phyloP scores from a whole-genome alignment of 1,139 yeast genomes.

The Diutina mesorugosa region DNA sequence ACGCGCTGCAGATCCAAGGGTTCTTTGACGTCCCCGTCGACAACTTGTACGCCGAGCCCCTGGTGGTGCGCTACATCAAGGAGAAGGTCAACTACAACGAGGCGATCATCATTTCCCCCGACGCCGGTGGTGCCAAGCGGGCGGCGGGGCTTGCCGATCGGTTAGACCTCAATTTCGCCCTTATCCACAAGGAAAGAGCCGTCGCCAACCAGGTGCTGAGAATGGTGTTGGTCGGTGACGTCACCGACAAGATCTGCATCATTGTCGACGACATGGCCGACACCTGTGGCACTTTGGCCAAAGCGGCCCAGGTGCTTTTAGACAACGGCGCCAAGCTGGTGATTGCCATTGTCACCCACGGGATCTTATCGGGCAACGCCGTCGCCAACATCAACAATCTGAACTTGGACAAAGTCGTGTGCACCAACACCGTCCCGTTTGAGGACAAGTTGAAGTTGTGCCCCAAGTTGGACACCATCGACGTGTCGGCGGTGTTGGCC shows the following conservation, averaged over 20 bases:
- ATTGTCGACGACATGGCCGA: slow-evolving; percentile 89
- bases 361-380: slow-evolving; percentile 88
- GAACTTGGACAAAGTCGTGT: slow-evolving; percentile 71
- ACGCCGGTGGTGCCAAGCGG: slow-evolving; percentile 92
- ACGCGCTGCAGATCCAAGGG: slow-evolving; percentile 82
- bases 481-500: slow-evolving; percentile 77
- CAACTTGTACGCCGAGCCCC: slow-evolving; percentile 71
- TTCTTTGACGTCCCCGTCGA: slow-evolving; percentile 75
- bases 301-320: slow-evolving; percentile 84
- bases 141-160: slow-evolving; percentile 92
- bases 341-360: slow-evolving; percentile 86
- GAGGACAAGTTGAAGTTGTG: slow-evolving; percentile 50
- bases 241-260: slow-evolving; percentile 69
- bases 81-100: slow-evolving; percentile 39
- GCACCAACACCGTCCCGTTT: slow-evolving; percentile 93
- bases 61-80: slow-evolving; percentile 54
- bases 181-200: slow-evolving; percentile 90
- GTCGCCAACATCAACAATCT: slow-evolving; percentile 54
- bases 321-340: slow-evolving; percentile 87
- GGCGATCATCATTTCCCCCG: slow-evolving; percentile 73
- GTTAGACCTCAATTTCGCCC: slow-evolving; percentile 79
- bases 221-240: slow-evolving; percentile 88
- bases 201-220: slow-evolving; percentile 69
- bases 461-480: slow-evolving; percentile 61
- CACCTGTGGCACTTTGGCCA: slow-evolving; percentile 80